Evolutionary conservation across 495 filamentous ascomycete genomes (phyloP), one percentile per base, ranked within the genome.

Genomic region (Podospora sp.): DNA sequence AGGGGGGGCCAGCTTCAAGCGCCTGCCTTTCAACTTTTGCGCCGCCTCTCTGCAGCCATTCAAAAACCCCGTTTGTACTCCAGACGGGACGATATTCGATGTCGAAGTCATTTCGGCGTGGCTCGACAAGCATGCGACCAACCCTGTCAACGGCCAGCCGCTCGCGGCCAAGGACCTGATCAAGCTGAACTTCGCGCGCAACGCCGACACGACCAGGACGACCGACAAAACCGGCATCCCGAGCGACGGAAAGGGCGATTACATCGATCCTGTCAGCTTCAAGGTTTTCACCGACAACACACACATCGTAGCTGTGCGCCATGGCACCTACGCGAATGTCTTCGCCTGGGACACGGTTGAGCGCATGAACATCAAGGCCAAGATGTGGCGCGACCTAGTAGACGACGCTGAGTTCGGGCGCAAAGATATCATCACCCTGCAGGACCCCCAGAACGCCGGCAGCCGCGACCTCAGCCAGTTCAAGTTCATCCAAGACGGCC

Each of bases 211-310:
- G 62, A 75, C 80, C 63, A 75, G 74, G 0, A 72, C 77, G 51
- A 79, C 73, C 60, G 78, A 77, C 2, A 75, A 75, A 56, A 71
- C 71, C 53, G 76, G 74, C 59, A 69, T 68, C 50, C 73, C 75
- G 0, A 76, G 77, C 51, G 79, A 80, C 60, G 79, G 78, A 58
- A 80, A 84, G 63, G 92, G 89, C 63, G 96, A 99, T 71, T 92
- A 92, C 70, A 91, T 97, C 68, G 95, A 99, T 76, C 95, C 95
- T 1, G 94, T 99, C 22, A 97, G 92, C 3, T 98, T 90, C 83
- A 99, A 99, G 79, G 89, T 95, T 12, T 89, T 99, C 70, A 99
- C 95, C 46, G 93, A 99, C 75, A 98, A 97, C 76, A 97, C 96
- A 9, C 95, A 99, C 75, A 91, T 99, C 53, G 92, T 98, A 53